These are phyloP conservation scores for Citrus inodora DNA, from an alignment of 345 rosid species.

Conservation along the genomic window DNA sequence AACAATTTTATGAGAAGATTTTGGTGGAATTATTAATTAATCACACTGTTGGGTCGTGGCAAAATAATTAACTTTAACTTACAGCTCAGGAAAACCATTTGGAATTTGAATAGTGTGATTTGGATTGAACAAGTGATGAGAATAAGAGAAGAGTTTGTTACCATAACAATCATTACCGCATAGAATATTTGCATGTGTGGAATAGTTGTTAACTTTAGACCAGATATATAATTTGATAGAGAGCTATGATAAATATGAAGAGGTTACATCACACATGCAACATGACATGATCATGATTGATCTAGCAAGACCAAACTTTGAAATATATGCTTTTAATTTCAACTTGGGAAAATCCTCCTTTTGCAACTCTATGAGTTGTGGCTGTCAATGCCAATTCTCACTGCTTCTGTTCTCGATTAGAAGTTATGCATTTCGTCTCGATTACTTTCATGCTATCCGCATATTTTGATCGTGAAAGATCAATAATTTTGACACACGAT, in stretches of 20 bases:
- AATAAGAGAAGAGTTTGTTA: background rate
- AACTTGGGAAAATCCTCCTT: background rate
- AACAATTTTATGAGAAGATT: background rate
- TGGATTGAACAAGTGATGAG: background rate
- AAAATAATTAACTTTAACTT: background rate
- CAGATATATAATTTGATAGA: background rate
- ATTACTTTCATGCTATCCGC: background rate
- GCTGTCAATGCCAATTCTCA: background rate
- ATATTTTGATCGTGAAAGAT: background rate
- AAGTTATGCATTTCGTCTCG: background rate
- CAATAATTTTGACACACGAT: background rate
- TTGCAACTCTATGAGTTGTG: background rate
- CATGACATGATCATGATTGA: background rate
- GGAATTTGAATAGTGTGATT: background rate
- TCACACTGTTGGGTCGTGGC: background rate
- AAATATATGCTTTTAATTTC: slow-evolving; percentile 3
- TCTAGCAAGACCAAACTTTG: background rate
- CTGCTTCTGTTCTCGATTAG: background rate
- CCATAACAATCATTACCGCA: background rate
- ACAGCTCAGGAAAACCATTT: background rate
- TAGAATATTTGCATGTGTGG: background rate
- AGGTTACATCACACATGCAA: background rate
- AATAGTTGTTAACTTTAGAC: background rate
- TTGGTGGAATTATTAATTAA: background rate
- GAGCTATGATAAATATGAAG: background rate